A percentile compares a stretch with the other conserved stretches of the same genome.
These are phyloP conservation scores for Coniochaeta hoffmannii DNA, from an alignment of 2,329 filamentous ascomycete species.

Conservation along the genomic window DNA sequence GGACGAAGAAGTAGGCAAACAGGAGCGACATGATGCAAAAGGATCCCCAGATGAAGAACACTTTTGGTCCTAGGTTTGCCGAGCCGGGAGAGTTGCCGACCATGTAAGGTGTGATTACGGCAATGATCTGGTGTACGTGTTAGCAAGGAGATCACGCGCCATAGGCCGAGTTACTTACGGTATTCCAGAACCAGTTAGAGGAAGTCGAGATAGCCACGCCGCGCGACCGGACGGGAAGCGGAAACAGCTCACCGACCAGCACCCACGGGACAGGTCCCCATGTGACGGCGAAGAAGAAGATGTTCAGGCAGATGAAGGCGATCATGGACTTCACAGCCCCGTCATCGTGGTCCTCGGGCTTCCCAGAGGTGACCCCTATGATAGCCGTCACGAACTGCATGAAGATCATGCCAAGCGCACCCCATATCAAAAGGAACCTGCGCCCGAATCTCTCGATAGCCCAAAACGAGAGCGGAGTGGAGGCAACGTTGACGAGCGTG, in stretches of 20 bases:
- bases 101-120: constrained; percentile 61
- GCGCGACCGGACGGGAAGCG: constrained; percentile 33
- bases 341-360: constrained; percentile 37
- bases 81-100: constrained; percentile 44
- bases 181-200: constrained; percentile 71
- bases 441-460: constrained; percentile 59
- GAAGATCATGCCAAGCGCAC: constrained; percentile 58
- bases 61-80: constrained; percentile 30
- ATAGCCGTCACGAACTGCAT: constrained; percentile 55
- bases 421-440: constrained; percentile 55
- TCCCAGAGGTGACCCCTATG: constrained; percentile 26
- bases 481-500: constrained; percentile 63
- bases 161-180: constrained; percentile 14
- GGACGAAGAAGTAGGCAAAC: constrained; percentile 21
- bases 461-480: constrained; percentile 55
- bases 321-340: constrained; percentile 50
- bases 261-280: constrained; percentile 54
- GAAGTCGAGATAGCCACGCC: constrained; percentile 65
- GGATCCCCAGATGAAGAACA: constrained; percentile 21
- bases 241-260: constrained; percentile 56
- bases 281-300: constrained; percentile 67
- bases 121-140: constrained; percentile 25
- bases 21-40: constrained; percentile 14
- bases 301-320: constrained; percentile 61
- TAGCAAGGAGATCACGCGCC: background rate